Evolutionary conservation across 1,284 basidiomycete genomes (phyloP).

Genomic region (Sanghuangporus weigelae): DNA sequence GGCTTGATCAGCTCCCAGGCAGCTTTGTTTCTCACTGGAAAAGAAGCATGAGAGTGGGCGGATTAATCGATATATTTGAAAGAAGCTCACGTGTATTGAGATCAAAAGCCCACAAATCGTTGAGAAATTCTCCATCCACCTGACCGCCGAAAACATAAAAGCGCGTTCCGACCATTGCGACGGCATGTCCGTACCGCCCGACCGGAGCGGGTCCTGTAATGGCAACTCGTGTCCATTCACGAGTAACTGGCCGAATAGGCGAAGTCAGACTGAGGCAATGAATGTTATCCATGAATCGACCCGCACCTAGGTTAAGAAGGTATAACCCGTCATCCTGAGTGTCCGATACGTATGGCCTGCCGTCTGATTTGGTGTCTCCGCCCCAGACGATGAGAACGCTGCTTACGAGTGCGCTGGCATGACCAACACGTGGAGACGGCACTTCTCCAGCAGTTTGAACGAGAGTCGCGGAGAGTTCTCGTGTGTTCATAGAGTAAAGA

Average conservation of each 20-base stretch:
- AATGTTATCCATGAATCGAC: conserved; percentile 21
- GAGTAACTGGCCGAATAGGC: conserved; percentile 49
- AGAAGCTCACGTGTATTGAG: conserved; percentile 77
- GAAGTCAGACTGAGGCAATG: conserved; percentile 6
- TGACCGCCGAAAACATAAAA: conserved; percentile 98
- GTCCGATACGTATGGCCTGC: conserved; percentile 63
- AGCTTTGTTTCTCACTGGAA: conserved; percentile 63
- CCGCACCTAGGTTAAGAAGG: conserved; percentile 87
- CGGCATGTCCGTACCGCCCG: conserved; percentile 95
- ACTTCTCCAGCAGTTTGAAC: conserved; percentile 88
- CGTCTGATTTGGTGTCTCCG: conserved; percentile 85
- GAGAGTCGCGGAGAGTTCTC: conserved; percentile 72
- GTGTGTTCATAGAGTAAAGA: conserved; percentile 84
- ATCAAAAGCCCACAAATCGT: conserved; percentile 97
- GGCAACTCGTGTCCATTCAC: conserved; percentile 91
- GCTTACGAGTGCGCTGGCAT: conserved; percentile 93
- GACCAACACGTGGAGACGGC: conserved; percentile 89
- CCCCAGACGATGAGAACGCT: conserved; percentile 98
- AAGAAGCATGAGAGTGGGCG: conserved; percentile 10
- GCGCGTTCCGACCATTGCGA: conserved; percentile 86
- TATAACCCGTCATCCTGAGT: conserved; percentile 93
- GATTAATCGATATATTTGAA: conserved; percentile 1
- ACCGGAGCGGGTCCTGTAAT: conserved; percentile 73
- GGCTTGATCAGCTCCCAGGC: conserved; percentile 80
- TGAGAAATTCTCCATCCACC: conserved; percentile 92